Base-by-base conservation (phyloP, 106 monocot species). In the Dioscorea dumetorum region DNA sequence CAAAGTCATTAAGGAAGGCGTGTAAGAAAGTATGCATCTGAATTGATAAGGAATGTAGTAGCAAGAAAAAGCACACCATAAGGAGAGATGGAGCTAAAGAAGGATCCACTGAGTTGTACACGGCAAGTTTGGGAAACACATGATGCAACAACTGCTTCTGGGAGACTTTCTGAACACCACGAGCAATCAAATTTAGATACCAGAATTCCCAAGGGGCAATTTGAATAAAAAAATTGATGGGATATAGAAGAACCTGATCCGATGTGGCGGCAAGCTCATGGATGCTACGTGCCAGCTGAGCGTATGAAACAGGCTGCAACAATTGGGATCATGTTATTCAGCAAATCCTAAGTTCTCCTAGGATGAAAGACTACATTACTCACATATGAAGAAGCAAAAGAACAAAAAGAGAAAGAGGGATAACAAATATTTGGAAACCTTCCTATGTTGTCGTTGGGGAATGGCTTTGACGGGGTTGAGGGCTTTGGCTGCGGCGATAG, bases 41-140 rank as follows among this genome's bases (percentile, higher is more conserved):
- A 41, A 41, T 41, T 41, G 41, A 41, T 41, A 41, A 41, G 6
- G 41, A 41, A 41, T 8, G 41, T 3, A 6, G 41, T 41, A 41
- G 6, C 6, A 9, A 41, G 12, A 53, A 48, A 33, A 10, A 63
- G 41, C 58, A 65, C 88, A 95, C 95, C 95, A 95, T 95, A 24
- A 95, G 91, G 73, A 95, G 91, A 21, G 95, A 95, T 64, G 91
- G 95, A 41, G 92, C 91, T 18, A 97, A 72, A 69, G 92, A 92
- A 62, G 95, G 91, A 78, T 97, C 95, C 62, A 95, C 95, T 18
- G 95, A 97, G 61, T 97, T 97, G 64, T 97, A 97, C 62, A 97
- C 91, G 12, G 95, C 95, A 67, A 97, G 91, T 74, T 97, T 97
- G 11, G 95, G 95, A 65, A 97, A 97, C 18, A 97, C 95, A 48